Conservation (phyloP, 129 eudicot species). For the Flaveria sonorensis region DNA sequence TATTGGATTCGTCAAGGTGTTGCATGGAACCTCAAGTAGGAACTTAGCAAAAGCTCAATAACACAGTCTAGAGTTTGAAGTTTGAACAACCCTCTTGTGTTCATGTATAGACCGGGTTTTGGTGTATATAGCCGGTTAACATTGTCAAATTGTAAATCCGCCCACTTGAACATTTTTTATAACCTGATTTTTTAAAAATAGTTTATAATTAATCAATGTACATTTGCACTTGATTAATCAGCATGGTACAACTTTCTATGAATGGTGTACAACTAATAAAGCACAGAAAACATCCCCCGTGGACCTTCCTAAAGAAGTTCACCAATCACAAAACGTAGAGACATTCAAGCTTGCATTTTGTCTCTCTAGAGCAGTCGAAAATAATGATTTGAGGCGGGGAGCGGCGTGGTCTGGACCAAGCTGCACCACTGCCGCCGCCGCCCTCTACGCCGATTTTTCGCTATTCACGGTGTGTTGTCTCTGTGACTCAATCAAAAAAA, state of each 20-base stretch:
- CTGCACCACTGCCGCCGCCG: too few species aligned
- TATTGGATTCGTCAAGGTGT: conserved; percentile 36
- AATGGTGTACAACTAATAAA: neutral
- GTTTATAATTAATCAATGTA: conserved; percentile 13
- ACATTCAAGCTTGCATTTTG: neutral
- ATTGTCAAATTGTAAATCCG: conserved; percentile 28
- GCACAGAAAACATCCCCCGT: neutral
- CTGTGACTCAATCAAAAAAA: too few species aligned
- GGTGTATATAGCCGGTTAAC: conserved; percentile 25
- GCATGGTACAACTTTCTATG: neutral
- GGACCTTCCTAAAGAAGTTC: neutral
- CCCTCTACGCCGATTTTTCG: too few species aligned
- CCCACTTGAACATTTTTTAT: conserved; percentile 11
- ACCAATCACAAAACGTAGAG: too few species aligned
- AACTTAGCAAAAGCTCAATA: conserved; percentile 21
- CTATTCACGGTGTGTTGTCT: too few species aligned
- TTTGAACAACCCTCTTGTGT: neutral
- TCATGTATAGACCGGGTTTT: conserved; percentile 26
- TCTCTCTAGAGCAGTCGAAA: neutral
- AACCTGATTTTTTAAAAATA: neutral
- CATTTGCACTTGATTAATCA: conserved; percentile 21
- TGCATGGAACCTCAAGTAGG: conserved; percentile 25
- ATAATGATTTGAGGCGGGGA: neutral
- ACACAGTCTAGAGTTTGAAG: conserved; percentile 11
- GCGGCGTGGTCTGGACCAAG: too few species aligned